phyloP scores from a whole-genome alignment of 176 grass and related monocot species.

The Bothriochloa decipiens region DNA sequence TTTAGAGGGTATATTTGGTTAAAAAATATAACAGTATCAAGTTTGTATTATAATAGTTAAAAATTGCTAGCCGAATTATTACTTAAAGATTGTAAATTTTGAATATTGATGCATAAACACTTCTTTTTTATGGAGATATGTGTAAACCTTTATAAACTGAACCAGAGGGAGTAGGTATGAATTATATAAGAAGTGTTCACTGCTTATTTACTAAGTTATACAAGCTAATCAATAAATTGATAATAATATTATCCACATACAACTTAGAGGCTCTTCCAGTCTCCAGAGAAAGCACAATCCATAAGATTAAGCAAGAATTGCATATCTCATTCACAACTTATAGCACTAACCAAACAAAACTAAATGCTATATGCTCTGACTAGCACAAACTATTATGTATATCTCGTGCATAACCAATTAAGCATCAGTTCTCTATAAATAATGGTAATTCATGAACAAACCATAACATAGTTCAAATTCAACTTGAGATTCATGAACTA shows the following conservation, averaged over 20 bases:
- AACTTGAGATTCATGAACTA: not conserved
- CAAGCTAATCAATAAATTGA: not conserved
- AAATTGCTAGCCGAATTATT: not conserved
- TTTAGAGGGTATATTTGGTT: not conserved
- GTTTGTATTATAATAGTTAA: not conserved
- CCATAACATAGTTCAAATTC: constrained; percentile 6
- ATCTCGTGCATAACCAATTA: constrained; percentile 23
- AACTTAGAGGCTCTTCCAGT: not conserved
- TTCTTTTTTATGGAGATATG: not conserved
- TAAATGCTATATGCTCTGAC: not conserved
- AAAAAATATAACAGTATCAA: not conserved
- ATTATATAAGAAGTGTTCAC: not conserved
- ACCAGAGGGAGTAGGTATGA: not conserved
- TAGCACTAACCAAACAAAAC: not conserved
- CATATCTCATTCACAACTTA: not conserved
- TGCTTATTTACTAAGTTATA: not conserved
- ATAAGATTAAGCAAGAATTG: not conserved
- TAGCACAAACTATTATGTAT: constrained; percentile 12
- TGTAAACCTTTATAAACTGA: not conserved
- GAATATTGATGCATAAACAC: not conserved
- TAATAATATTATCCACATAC: not conserved
- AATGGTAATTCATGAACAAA: constrained; percentile 13
- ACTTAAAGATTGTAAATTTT: not conserved
- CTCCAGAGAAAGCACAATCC: not conserved
- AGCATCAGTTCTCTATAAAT: constrained; percentile 1